Evolutionary conservation across 108 stramenopile genomes (phyloP).

Genomic region (Cyclostephanos tholiformis): DNA sequence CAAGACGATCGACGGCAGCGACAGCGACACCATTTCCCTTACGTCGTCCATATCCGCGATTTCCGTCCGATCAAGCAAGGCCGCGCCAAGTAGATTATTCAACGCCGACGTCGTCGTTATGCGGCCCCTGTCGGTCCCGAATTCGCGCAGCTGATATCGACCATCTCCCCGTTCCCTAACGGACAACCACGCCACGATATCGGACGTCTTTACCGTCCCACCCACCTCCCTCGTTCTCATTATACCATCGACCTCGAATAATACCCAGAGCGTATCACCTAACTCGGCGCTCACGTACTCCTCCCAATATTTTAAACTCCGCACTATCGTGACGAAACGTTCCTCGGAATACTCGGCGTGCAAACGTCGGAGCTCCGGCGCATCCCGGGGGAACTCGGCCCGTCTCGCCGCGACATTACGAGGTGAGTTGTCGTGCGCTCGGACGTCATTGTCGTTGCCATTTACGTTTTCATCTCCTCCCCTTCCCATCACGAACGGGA

Average conservation of each 20-base stretch:
- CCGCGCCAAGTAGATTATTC: slow-evolving; percentile 13
- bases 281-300: slow-evolving; percentile 66
- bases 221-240: not conserved
- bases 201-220: not conserved
- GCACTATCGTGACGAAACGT: slow-evolving; percentile 58
- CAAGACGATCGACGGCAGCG: slow-evolving; percentile 53
- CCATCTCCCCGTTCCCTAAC: slow-evolving; percentile 51
- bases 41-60: not conserved
- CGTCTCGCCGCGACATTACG: slow-evolving; percentile 15
- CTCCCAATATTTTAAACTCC: slow-evolving; percentile 68
- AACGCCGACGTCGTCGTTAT: slow-evolving; percentile 23
- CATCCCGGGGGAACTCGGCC: slow-evolving; percentile 69
- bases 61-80: slow-evolving; percentile 23
- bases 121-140: slow-evolving; percentile 50
- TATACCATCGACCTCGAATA: slow-evolving; percentile 9
- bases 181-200: slow-evolving; percentile 67
- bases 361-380: slow-evolving; percentile 43
- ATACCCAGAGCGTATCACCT: slow-evolving; percentile 53
- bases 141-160: slow-evolving; percentile 68
- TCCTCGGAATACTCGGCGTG: slow-evolving; percentile 67
- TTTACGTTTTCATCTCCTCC: not conserved
- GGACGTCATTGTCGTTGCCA: slow-evolving; percentile 8
- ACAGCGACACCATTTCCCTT: slow-evolving; percentile 2
- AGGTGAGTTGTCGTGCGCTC: too few relatives aligned
- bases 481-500: too few relatives aligned